Evolutionary conservation across 2,329 filamentous ascomycete species (phyloP), one percentile per base, ranked within the genome.

Genomic region (Rhinocladiella similis): DNA sequence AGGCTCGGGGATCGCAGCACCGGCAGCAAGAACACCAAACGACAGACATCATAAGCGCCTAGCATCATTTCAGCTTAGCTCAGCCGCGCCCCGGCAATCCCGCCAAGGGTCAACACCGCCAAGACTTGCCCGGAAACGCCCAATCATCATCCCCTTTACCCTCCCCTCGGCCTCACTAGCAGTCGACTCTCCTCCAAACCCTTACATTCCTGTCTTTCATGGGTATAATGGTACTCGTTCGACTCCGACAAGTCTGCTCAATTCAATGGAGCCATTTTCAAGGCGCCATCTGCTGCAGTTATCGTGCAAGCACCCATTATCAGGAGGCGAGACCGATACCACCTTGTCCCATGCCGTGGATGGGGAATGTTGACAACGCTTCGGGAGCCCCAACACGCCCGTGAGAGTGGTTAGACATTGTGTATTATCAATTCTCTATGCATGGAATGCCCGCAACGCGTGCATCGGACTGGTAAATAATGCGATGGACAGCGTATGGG

Each of bases 171-270:
- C 43, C 22, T 46, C 20, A 36, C 55, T 53, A 56, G 49, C 52
- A 49, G 53, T 54, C 51, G 47, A 42, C 55, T 56, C 52, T 56
- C 46, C 36, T 47, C 41, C 52, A 53, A 25, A 47, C 47, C 46
- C 39, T 54, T 39, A 39, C 42, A 5, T 33, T 3, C 5, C 9
- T 6, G n/a, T 39, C 43, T 41, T 43, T 47, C 49, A 55, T 39
- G 33, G 38, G n/a, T 47, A 53, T 62, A 53, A 29, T 49, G 55
- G 59, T 59, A 59, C 56, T 62, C 48, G 45, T 59, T 62, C 59
- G 59, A 59, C 29, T 59, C 56, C 47, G 22, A 13, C 29, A 25
- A 22, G 6, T 10, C 47, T 22, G 47, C 38, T 50, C 47, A 49
- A 52, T 57, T 9, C 36, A 50, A 52, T 41, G 47, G 43, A 16